Base-by-base conservation (phyloP, 495 filamentous ascomycete genomes). In the Letharia columbiana region DNA sequence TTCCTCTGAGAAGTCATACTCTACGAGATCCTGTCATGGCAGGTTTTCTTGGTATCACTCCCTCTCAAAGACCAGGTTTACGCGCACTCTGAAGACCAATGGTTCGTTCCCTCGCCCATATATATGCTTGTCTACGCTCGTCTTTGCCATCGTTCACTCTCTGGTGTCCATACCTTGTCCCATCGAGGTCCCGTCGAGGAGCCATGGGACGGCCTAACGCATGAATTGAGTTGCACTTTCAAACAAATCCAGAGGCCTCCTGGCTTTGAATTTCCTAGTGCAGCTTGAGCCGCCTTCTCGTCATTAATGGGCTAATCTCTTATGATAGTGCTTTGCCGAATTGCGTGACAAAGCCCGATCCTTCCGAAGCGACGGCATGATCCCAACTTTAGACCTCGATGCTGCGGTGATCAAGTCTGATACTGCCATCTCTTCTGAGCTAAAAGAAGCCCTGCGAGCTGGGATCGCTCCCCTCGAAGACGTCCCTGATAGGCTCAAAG, bases 401-500 rank as follows among this genome's bases (percentile, higher is more conserved):
- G 63, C 57, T 39, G 73, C 71, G 3, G 74, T 79, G 11, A 70
- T 78, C 39, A 77, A 78, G 18, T 77, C 79, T 4, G 77, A 80
- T 62, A 74, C 66, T 1, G 72, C 71, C 33, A 54, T 81, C 13
- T 57, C 72, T 1, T 62, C 70, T 10, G 68, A 73, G 6, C 60
- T 80, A 7, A 67, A 69, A n/a, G 57, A 71, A 41, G 60, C 59
- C 0, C 62, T 81, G 33, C 68, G 64, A 39, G 44, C 68, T n/a
- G 75, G 70, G 10, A 70, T 74, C 1, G 28, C 50, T n/a, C 68
- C 70, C 8, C 71, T 86, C 3, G 81, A 84, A 44, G 64, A 81
- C 42, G 74, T 81, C 1, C 77, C 81, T 12, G 75, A 77, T 3
- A 64, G 73, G 0, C 28, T 74, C 56, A 83, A 83, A 67, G 86